Evolutionary conservation across 1,284 basidiomycete species (phyloP), one percentile per base, ranked within the genome.

Genomic region (Volvariella volvacea): DNA sequence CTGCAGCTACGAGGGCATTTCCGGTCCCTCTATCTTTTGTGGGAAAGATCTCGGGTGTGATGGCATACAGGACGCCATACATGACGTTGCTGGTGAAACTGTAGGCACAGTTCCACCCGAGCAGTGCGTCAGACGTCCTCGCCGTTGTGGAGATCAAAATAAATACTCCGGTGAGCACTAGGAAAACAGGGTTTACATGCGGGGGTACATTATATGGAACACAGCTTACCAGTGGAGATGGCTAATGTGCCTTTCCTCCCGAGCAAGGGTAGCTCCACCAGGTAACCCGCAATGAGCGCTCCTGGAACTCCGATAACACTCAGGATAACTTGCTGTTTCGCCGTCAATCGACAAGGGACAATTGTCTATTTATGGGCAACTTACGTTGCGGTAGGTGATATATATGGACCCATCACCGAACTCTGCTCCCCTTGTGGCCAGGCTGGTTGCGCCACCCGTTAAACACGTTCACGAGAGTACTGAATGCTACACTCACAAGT

Each of bases 51-150:
- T 89, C 84, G 1, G 80, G 80, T 0, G 80, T 78, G 38, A 82
- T 54, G 8, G 83, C 82, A 52, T 87, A 88, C 46, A 88, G 61
- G 1, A 88, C 82, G 12, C 83, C 83, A 49, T 87, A 88, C 84
- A 88, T 88, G 47, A 87, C 70, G 52, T 84, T 82, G 49, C 78
- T 80, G 22, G 70, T 71, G 54, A 84, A 78, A 10, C 73, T 74
- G 50, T 80, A 80, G 28, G 72, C 78, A 50, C 76, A 82, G 50
- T 81, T 81, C 75, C 78, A 83, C 19, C 78, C 82, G 54, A 83
- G 74, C 54, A 91, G 61, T 55, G 83, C 25, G 12, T 28, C 12
- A 28, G 25, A 28, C 6, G 25, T 28, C 12, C 31, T 20, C 10
- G 30, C 42, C 12, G 42, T 3, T 22, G 30, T 33, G 25, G 19